Percentiles rank a stretch among this genome's conserved stretches.
phyloP scores from a whole-genome alignment of 1,284 basidiomycete genomes.

The Moesziomyces aphidis region DNA sequence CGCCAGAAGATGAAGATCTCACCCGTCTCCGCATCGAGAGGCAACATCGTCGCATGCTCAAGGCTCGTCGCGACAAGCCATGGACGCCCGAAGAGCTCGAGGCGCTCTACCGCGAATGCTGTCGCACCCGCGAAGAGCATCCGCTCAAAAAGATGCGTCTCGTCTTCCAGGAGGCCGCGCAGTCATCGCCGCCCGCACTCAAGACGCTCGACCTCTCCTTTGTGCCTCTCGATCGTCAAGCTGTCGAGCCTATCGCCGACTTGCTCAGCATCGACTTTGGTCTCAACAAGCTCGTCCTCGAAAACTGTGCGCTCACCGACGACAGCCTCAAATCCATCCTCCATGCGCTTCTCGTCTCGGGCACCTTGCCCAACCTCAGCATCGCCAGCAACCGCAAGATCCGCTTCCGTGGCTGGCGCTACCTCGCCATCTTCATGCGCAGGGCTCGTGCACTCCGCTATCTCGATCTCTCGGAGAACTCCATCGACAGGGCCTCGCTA shows the following conservation, averaged over 20 bases:
- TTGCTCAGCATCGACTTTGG: slow-evolving; percentile 64
- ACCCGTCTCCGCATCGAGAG: slow-evolving; percentile 60
- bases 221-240: slow-evolving; percentile 53
- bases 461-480: slow-evolving; percentile 88
- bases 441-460: slow-evolving; percentile 82
- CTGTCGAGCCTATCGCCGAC: slow-evolving; percentile 62
- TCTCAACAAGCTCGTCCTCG: slow-evolving; percentile 60
- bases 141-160: slow-evolving; percentile 63
- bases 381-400: slow-evolving; percentile 87
- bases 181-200: slow-evolving; percentile 45
- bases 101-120: slow-evolving; percentile 64
- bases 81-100: slow-evolving; percentile 63
- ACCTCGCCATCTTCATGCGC: slow-evolving; percentile 82
- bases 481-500: slow-evolving; percentile 78
- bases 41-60: slow-evolving; percentile 55
- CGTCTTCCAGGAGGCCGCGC: slow-evolving; percentile 57
- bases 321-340: slow-evolving; percentile 86
- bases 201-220: slow-evolving; percentile 60
- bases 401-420: slow-evolving; percentile 80
- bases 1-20: slow-evolving; percentile 60
- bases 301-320: slow-evolving; percentile 62
- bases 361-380: slow-evolving; percentile 83
- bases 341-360: slow-evolving; percentile 87
- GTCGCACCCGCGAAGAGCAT: slow-evolving; percentile 64
- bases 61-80: slow-evolving; percentile 37